Conservation (phyloP, 78 protist genomes). For the Bodo saltans region DNA sequence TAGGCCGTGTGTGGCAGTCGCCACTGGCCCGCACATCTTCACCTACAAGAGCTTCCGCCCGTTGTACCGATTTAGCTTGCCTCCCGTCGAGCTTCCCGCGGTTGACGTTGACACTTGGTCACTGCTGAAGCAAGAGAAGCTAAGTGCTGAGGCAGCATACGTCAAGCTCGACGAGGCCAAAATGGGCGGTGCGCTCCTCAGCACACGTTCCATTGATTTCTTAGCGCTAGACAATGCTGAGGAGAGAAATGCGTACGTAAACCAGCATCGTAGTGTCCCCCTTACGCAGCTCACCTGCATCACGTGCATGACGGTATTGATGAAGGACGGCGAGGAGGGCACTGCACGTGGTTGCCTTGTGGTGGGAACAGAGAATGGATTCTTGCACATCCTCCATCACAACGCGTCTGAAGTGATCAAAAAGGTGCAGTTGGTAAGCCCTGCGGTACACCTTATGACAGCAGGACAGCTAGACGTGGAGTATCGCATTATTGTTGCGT, state of each 20-base stretch:
- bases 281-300: slow-evolving; percentile 24
- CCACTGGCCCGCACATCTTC: slow-evolving; percentile 37
- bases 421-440: background rate
- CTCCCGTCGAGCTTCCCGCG: background rate
- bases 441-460: slow-evolving; percentile 29
- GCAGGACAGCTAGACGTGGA: slow-evolving; percentile 48
- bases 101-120: slow-evolving; percentile 22
- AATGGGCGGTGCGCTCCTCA: slow-evolving; percentile 6
- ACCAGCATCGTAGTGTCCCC: background rate
- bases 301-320: slow-evolving; percentile 53
- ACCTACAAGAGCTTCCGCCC: slow-evolving; percentile 53
- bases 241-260: background rate
- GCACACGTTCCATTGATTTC: slow-evolving; percentile 20
- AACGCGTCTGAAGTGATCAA: background rate
- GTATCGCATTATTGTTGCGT: slow-evolving; percentile 47
- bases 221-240: background rate
- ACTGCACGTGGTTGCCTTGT: slow-evolving; percentile 38
- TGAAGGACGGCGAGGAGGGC: slow-evolving; percentile 46
- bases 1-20: slow-evolving; percentile 45
- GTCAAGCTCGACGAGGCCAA: slow-evolving; percentile 3
- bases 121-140: background rate
- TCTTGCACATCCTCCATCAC: slow-evolving; percentile 41
- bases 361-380: slow-evolving; percentile 47
- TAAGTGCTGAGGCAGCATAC: background rate
- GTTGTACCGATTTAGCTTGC: slow-evolving; percentile 50